Conservation (phyloP, 176 grass and related monocot genomes). For the Stipa capillata region DNA sequence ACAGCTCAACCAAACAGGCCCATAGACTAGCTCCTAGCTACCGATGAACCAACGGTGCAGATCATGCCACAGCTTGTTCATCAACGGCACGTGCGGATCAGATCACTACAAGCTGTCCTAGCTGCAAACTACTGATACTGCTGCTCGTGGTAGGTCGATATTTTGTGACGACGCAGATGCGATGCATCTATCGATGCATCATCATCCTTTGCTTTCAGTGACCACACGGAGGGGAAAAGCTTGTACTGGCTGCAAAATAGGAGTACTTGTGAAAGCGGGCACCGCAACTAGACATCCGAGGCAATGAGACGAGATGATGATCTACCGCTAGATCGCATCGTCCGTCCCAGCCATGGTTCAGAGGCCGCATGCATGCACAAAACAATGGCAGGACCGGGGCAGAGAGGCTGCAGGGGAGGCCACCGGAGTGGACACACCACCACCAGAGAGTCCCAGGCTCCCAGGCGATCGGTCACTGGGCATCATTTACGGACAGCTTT, state of each 20-base stretch:
- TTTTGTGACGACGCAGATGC: too few relatives aligned
- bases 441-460: too few relatives aligned
- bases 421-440: not conserved
- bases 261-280: not conserved
- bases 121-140: too few relatives aligned
- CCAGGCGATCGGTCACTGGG: constrained; percentile 1
- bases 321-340: constrained; percentile 27
- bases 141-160: too few relatives aligned
- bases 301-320: constrained; percentile 2
- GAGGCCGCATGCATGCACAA: constrained; percentile 9
- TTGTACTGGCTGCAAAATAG: not conserved
- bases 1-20: too few relatives aligned
- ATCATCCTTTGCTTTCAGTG: constrained; percentile 19
- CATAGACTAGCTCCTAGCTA: too few relatives aligned
- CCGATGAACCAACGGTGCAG: not conserved
- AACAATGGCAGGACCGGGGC: not conserved
- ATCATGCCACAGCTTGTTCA: too few relatives aligned
- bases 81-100: not conserved
- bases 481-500: constrained; percentile 31
- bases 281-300: too few relatives aligned
- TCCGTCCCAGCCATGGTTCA: too few relatives aligned
- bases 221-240: constrained; percentile 15
- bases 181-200: not conserved
- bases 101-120: too few relatives aligned
- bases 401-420: not conserved